Evolutionary conservation across 176 grass and related monocot genomes (phyloP).

Genomic region (Hyparrhenia diplandra): DNA sequence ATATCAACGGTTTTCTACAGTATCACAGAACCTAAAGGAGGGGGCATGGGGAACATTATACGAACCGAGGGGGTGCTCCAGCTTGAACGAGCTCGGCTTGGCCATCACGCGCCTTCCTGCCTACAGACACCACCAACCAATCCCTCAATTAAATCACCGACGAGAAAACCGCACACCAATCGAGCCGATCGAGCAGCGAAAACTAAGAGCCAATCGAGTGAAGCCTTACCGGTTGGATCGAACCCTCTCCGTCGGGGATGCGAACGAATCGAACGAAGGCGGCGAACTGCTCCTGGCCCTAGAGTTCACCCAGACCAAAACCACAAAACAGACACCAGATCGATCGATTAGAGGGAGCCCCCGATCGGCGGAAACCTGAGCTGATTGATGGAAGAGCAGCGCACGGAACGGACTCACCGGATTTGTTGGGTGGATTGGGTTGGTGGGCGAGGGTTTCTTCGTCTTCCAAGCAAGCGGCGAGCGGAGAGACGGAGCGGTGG

Average conservation of each 20-base stretch:
- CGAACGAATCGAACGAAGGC: background rate
- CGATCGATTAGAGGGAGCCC: background rate
- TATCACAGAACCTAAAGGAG: background rate
- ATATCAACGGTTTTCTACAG: background rate
- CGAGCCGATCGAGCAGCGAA: background rate
- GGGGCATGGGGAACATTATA: background rate
- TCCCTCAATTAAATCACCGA: background rate
- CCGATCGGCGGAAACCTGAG: background rate
- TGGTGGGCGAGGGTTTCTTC: background rate
- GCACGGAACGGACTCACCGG: conserved; percentile 5
- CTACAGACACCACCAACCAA: background rate
- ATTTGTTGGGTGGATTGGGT: conserved; percentile 9
- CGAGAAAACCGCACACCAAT: background rate
- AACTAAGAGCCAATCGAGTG: background rate
- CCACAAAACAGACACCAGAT: background rate
- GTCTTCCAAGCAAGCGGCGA: background rate
- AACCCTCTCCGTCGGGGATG: background rate
- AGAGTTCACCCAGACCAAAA: background rate
- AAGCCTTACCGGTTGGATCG: background rate
- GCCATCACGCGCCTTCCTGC: conserved; percentile 54
- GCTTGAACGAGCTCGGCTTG: conserved; percentile 81
- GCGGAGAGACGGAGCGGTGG: too few species aligned
- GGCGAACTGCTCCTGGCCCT: background rate
- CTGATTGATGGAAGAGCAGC: background rate
- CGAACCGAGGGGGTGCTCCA: conserved; percentile 92